Base-by-base conservation (phyloP, 805 yeast genomes). In the Candida broadrunensis region DNA sequence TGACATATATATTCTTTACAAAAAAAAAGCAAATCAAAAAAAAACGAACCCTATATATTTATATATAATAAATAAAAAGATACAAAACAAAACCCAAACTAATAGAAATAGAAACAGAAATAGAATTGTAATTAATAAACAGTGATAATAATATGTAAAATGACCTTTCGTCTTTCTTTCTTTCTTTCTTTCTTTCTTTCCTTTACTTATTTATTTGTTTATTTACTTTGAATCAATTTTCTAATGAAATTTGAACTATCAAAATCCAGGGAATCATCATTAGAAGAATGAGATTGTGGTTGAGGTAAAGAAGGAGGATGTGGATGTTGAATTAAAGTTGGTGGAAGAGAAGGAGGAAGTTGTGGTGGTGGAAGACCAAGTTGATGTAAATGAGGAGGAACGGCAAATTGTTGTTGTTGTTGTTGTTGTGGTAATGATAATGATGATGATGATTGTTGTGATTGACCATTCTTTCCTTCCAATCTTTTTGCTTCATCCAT, bases 401-500 rank as follows among this genome's bases (percentile, higher is more conserved):
- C n/a, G 6, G 11, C 14, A 5, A 26, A 8, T 26, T 8, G 29
- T 21, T 9, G 9, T 21, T 21, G 24, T 21, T 21, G 24, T 21
- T 9, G 9, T 21, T 21, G 24, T 21, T 21, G 24, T 21, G 25
- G 25, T 7, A 21, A 11, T 7, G 25, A 21, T 21, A 11, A 7
- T 7, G 9, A 6, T 7, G 9, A 7, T 7, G 6, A 7, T 11
- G 5, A 5, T 8, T 11, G 12, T 11, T 13, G 12, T 11, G 6
- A 5, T 9, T 14, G 8, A 5, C 5, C 18, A 29, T 29, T 15
- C 9, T 26, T 19, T 15, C 27, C 37, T 32, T 64, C 69, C 35
- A 52, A 33, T 23, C 54, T 59, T 45, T 59, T 65, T n/a, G 73
- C 83, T 44, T 81, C 88, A 25, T 73, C 77, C 70, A 82, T 72